Evolutionary conservation across 2,329 filamentous ascomycete genomes (phyloP).

Genomic region (Macroventuria anomochaeta): DNA sequence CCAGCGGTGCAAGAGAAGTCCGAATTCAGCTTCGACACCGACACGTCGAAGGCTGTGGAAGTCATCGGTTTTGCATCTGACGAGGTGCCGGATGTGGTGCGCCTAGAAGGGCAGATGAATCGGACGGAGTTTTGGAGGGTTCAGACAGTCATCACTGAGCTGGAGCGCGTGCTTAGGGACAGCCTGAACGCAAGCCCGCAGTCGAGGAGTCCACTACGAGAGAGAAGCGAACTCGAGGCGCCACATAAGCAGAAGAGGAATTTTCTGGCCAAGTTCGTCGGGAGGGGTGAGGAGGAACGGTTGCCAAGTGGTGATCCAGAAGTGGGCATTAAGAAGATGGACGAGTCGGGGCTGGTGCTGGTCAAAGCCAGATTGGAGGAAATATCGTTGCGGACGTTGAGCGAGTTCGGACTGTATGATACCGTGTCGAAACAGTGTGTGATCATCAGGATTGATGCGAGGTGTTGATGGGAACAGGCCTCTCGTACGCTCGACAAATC

Average conservation of each 20-base stretch:
- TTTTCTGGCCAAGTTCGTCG: constrained; percentile 34
- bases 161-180: constrained; percentile 45
- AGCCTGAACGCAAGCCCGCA: constrained; percentile 36
- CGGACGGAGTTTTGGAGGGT: constrained; percentile 54
- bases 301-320: constrained; percentile 29
- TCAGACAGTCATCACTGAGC: constrained; percentile 49
- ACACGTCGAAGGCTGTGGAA: constrained; percentile 34
- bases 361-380: constrained; percentile 42
- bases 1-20: constrained; percentile 33
- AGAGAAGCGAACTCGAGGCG: constrained; percentile 1
- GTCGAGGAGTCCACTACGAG: constrained; percentile 14
- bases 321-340: constrained; percentile 23
- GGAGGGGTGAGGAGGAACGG: constrained; percentile 28
- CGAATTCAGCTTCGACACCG: constrained; percentile 40
- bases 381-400: constrained; percentile 43
- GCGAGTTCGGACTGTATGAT: constrained; percentile 46
- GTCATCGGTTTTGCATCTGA: constrained; percentile 51
- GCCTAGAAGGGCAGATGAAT: constrained; percentile 50
- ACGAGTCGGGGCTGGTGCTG: constrained; percentile 28
- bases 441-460: constrained; percentile 40
- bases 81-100: constrained; percentile 50
- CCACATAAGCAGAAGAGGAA: constrained; percentile 20
- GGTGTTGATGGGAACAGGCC: no score
- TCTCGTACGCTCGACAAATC: no score
- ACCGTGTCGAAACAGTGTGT: constrained; percentile 46